Base-by-base conservation (phyloP, 768 basidiomycete species). In the Pisolithus microcarpus region DNA sequence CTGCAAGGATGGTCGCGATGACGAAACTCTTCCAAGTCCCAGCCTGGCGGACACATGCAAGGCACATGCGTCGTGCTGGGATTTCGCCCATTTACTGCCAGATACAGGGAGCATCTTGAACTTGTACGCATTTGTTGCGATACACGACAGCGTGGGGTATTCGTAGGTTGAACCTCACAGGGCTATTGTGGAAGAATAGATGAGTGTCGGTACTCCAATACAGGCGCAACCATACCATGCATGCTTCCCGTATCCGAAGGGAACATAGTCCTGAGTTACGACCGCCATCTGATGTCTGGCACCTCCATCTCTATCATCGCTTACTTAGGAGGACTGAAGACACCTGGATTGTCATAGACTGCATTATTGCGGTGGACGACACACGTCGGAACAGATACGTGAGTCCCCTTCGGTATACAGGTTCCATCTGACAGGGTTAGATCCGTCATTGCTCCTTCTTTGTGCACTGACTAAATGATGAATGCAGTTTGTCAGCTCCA, bases 141-240 rank as follows among this genome's bases (percentile, higher is more conserved):
- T n/a, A n/a, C n/a, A n/a, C n/a, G n/a, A n/a, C n/a, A n/a, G n/a
- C n/a, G n/a, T n/a, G n/a, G n/a, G n/a, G n/a, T n/a, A n/a, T n/a
- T n/a, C n/a, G n/a, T n/a, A n/a, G n/a, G n/a, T n/a, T n/a, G 56
- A 75, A 75, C 23, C 75, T 64, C 8, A 74, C 75, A 19, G 75
- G 72, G 43, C 70, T 62, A 11, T 4, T 15, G 13, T 4, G 34
- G 34, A 15, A 34, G 34, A 34, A 15, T 34, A 15, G 11, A 11
- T 34, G 34, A 34, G 34, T 34, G 34, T 34, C 13, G 34, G 13
- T 11, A 15, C 34, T 5, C 11, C 13, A 34, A 34, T 2, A 11
- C 5, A 5, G 15, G 34, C 5, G 3, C 34, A 34, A 15, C 34
- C 34, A 34, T 34, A 34, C 34, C 34, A 34, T 15, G 13, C 13